Evolutionary conservation across 768 basidiomycete species (phyloP).

Genomic region (Auricularia cornea): DNA sequence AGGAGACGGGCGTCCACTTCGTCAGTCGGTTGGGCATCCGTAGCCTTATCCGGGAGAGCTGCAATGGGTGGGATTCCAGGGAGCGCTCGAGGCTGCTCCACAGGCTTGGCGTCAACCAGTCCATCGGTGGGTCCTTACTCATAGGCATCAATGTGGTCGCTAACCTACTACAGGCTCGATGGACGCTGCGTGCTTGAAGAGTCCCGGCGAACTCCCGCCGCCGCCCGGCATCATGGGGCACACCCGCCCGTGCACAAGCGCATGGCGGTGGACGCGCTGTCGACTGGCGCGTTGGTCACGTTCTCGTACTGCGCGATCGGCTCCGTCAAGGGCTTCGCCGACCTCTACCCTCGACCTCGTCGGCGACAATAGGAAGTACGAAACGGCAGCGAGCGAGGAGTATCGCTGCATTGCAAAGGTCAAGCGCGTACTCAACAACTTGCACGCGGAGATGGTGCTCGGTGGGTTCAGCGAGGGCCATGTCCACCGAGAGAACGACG

Average conservation of each 20-base stretch:
- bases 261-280: constrained; percentile 90
- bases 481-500: constrained; percentile 81
- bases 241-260: constrained; percentile 71
- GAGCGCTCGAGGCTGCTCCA: constrained; percentile 86
- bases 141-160: not conserved
- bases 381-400: constrained; percentile 47
- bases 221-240: constrained; percentile 81
- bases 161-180: constrained; percentile 62
- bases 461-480: constrained; percentile 84
- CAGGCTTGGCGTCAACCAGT: constrained; percentile 85
- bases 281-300: constrained; percentile 82
- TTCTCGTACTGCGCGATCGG: constrained; percentile 86
- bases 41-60: constrained; percentile 89
- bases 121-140: constrained; percentile 53
- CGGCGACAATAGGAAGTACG: constrained; percentile 71
- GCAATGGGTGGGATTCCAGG: constrained; percentile 83
- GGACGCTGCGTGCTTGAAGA: constrained; percentile 81
- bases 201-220: constrained; percentile 55
- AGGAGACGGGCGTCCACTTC: constrained; percentile 87
- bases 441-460: constrained; percentile 91
- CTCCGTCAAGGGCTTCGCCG: constrained; percentile 95
- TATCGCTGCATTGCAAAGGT: constrained; percentile 47
- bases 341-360: constrained; percentile 92
- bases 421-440: constrained; percentile 71
- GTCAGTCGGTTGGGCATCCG: constrained; percentile 91